Evolutionary conservation across 805 yeast genomes (phyloP).

Genomic region (Saccharomycodes ludwigii): DNA sequence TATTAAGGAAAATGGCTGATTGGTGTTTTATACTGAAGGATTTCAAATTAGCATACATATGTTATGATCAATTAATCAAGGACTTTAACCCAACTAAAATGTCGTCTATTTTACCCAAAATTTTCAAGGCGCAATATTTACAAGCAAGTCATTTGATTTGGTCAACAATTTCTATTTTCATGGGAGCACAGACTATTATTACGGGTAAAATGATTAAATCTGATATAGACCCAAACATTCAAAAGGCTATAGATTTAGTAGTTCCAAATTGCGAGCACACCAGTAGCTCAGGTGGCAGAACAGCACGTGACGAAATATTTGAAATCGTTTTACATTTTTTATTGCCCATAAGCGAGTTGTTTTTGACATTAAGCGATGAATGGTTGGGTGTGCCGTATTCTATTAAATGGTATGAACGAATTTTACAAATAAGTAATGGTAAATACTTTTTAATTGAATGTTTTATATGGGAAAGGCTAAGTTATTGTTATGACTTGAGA

Average conservation of each 20-base stretch:
- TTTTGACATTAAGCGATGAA: slow-evolving; percentile 30
- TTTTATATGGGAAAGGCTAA: slow-evolving; percentile 40
- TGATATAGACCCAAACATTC: slow-evolving; percentile 31
- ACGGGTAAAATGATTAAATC: slow-evolving; percentile 30
- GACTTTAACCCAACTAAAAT: slow-evolving; percentile 71
- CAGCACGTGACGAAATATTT: neutral
- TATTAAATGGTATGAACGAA: slow-evolving; percentile 32
- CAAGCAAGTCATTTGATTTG: slow-evolving; percentile 77
- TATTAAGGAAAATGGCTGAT: slow-evolving; percentile 75
- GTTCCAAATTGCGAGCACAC: neutral
- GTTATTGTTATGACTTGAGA: slow-evolving; percentile 38
- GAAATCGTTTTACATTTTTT: neutral
- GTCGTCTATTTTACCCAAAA: slow-evolving; percentile 45
- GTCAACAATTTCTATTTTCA: slow-evolving; percentile 60
- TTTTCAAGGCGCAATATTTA: slow-evolving; percentile 8
- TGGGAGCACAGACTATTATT: slow-evolving; percentile 36
- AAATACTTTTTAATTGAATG: slow-evolving; percentile 18
- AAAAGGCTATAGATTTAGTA: slow-evolving; percentile 10
- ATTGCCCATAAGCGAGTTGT: slow-evolving; percentile 40
- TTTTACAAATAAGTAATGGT: slow-evolving; percentile 18
- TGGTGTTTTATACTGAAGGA: slow-evolving; percentile 88
- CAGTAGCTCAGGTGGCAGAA: neutral
- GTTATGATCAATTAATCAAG: slow-evolving; percentile 70
- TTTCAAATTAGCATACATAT: slow-evolving; percentile 69
- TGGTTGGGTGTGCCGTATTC: slow-evolving; percentile 33